These are phyloP conservation scores for Haplosporangium sp. DNA, from an alignment of 371 early-diverging fungal species.

Conservation along the genomic window DNA sequence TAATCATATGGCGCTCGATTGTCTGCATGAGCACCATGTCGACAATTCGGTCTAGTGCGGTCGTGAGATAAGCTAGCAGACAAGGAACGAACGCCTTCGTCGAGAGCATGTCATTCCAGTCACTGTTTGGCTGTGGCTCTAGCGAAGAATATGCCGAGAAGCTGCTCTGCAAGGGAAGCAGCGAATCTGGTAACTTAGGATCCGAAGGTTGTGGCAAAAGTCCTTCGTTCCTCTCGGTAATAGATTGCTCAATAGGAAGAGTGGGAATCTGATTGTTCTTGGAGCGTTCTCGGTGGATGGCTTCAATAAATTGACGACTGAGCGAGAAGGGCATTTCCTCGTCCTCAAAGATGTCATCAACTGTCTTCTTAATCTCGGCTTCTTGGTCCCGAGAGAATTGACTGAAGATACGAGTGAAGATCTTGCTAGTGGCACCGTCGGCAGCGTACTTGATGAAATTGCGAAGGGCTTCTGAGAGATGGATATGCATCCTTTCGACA, in stretches of 20 bases:
- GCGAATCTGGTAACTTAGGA: neutral
- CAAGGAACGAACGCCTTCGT: conserved; percentile 12
- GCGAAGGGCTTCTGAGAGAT: conserved; percentile 19
- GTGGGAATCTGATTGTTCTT: conserved; percentile 9
- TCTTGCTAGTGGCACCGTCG: conserved; percentile 11
- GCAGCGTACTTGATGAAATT: conserved; percentile 8
- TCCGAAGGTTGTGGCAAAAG: conserved; percentile 1
- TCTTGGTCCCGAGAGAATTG: conserved; percentile 20
- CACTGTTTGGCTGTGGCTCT: neutral
- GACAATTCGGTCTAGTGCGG: conserved; percentile 28
- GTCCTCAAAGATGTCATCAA: conserved; percentile 31
- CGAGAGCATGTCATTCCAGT: conserved; percentile 10
- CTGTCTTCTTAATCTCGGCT: conserved; percentile 9
- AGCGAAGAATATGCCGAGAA: neutral
- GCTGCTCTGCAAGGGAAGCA: too few relatives aligned
- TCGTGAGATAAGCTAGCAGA: conserved; percentile 20
- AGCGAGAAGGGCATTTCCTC: conserved; percentile 28
- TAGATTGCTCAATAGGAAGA: too few relatives aligned
- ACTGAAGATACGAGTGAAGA: conserved; percentile 15
- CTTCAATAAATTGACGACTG: conserved; percentile 15
- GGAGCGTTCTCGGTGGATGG: conserved; percentile 3
- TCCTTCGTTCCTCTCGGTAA: too few relatives aligned
- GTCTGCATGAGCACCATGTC: conserved; percentile 33
- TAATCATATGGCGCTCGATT: conserved; percentile 37
- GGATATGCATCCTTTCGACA: conserved; percentile 14